phyloP scores from a whole-genome alignment of 2,329 filamentous ascomycete genomes.

The Sclerotiophoma versabilis region DNA sequence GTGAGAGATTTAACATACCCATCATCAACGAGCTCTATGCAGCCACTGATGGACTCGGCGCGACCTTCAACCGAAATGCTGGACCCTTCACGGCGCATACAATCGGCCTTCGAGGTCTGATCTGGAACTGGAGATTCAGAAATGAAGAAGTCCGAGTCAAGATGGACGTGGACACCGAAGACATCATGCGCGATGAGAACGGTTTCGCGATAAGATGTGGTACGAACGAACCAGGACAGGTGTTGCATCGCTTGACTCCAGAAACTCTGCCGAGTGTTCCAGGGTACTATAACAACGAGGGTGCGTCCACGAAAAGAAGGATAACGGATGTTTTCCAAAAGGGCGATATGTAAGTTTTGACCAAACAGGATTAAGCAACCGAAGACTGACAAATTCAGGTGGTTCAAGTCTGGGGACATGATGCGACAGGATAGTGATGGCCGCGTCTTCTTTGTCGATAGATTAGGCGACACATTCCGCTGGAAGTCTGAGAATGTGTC shows the following conservation, averaged over 20 bases:
- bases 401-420: conserved; percentile 51
- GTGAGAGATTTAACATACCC: conserved; percentile 49
- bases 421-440: conserved; percentile 45
- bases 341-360: conserved; percentile 45
- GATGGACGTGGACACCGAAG: conserved; percentile 50
- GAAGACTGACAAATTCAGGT: conserved; percentile 25
- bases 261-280: conserved; percentile 31
- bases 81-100: conserved; percentile 45
- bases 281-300: conserved; percentile 46
- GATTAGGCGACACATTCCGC: conserved; percentile 50
- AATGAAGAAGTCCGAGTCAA: conserved; percentile 44
- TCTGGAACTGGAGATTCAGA: conserved; percentile 44
- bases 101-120: conserved; percentile 43
- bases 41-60: conserved; percentile 48
- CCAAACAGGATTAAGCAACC: too few relatives aligned
- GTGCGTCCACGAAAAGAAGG: conserved; percentile 39
- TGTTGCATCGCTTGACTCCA: conserved; percentile 43
- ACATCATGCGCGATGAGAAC: conserved; percentile 44
- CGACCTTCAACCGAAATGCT: conserved; percentile 42
- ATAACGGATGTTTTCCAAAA: conserved; percentile 48
- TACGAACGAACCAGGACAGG: conserved; percentile 45
- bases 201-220: conserved; percentile 46
- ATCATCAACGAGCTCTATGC: conserved; percentile 51
- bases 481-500: conserved; percentile 58
- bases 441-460: conserved; percentile 49